Evolutionary conservation across 208 protist species (phyloP).

Genomic region (Leishmania tropica): DNA sequence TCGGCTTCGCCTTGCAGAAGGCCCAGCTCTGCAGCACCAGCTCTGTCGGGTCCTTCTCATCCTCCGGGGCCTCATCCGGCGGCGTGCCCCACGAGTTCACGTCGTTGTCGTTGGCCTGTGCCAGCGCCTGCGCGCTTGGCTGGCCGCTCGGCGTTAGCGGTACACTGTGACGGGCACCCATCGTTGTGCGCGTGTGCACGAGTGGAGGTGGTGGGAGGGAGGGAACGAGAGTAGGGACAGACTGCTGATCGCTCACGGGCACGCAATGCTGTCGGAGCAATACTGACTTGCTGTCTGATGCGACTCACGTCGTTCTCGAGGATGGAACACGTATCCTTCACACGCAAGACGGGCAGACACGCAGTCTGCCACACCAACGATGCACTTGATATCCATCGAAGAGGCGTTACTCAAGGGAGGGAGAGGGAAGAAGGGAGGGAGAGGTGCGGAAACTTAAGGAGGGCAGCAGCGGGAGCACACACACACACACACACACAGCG

Average conservation of each 20-base stretch:
- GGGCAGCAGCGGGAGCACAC: neutral
- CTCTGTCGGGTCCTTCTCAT: constrained; percentile 80
- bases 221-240: neutral
- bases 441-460: neutral
- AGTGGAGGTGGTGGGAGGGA: neutral
- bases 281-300: neutral
- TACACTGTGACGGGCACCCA: constrained; percentile 31
- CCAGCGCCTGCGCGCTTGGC: constrained; percentile 35
- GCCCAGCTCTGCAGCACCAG: constrained; percentile 92
- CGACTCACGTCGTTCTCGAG: neutral
- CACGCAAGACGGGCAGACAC: neutral
- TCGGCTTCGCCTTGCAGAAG: constrained; percentile 89
- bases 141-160: constrained; percentile 23
- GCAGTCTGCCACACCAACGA: neutral
- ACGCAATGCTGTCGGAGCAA: neutral
- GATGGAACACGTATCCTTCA: neutral
- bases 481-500: neutral
- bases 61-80: constrained; percentile 69
- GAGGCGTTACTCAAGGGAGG: neutral
- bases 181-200: constrained; percentile 1
- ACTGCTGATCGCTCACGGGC: neutral
- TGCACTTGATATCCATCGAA: neutral
- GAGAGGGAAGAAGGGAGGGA: neutral
- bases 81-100: constrained; percentile 69
- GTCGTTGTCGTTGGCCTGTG: constrained; percentile 23